A percentile compares a stretch with the other conserved stretches of the same genome.
These are phyloP conservation scores for Verticillium albo-atrum DNA, from an alignment of 2,329 filamentous ascomycete species.

Conservation along the genomic window DNA sequence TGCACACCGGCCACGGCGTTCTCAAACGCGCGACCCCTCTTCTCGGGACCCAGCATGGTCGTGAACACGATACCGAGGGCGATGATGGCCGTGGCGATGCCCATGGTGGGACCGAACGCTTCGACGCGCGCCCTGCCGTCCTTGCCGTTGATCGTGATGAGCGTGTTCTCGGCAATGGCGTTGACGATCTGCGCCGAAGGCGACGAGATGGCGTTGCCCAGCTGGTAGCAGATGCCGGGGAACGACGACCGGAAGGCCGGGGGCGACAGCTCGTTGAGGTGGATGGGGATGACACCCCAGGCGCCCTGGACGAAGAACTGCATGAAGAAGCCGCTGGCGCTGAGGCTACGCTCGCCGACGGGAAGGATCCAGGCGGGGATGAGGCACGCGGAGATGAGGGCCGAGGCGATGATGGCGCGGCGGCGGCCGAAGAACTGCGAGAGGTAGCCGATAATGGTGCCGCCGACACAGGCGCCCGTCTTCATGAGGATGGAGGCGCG, in stretches of 20 bases:
- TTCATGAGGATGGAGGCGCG: conserved; percentile 82
- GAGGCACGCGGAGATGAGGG: conserved; percentile 54
- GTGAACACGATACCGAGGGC: conserved; percentile 64
- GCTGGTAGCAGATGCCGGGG: conserved; percentile 67
- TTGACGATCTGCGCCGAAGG: conserved; percentile 75
- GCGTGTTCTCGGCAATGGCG: conserved; percentile 60
- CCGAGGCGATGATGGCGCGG: conserved; percentile 58
- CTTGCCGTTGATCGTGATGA: conserved; percentile 40
- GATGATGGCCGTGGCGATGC: conserved; percentile 71
- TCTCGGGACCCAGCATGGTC: conserved; percentile 68
- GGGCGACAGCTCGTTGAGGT: conserved; percentile 70
- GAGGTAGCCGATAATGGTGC: conserved; percentile 67
- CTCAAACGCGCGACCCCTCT: conserved; percentile 67
- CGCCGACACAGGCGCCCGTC: conserved; percentile 69
- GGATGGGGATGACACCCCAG: conserved; percentile 66
- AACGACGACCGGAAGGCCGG: conserved; percentile 67
- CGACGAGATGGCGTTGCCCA: conserved; percentile 71
- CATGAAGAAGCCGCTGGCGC: conserved; percentile 63
- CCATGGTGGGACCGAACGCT: conserved; percentile 73
- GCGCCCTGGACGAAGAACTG: conserved; percentile 65
- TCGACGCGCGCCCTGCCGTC: conserved; percentile 38
- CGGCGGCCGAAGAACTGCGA: conserved; percentile 74
- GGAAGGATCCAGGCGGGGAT: conserved; percentile 71
- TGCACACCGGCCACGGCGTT: conserved; percentile 38
- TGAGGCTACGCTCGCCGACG: conserved; percentile 52